These are phyloP conservation scores for Pelomyxa schiedti DNA, from an alignment of 78 protist species.

Conservation along the genomic window DNA sequence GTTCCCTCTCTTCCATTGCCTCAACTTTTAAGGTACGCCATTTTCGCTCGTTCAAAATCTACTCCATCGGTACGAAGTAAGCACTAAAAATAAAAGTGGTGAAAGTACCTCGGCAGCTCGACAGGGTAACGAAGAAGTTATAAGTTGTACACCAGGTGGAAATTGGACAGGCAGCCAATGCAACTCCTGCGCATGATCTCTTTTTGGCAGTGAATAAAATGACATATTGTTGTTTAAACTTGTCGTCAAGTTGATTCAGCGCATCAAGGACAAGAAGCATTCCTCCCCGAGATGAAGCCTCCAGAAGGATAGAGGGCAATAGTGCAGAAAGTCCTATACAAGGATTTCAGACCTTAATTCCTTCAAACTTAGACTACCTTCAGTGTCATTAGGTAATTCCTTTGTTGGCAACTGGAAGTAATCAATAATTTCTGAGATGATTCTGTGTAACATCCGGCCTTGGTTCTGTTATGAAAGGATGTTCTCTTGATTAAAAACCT, in stretches of 20 bases:
- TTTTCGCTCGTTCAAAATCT: not conserved
- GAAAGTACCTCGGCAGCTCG: not conserved
- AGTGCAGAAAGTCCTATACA: not conserved
- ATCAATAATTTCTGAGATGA: not conserved
- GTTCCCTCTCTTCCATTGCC: not conserved
- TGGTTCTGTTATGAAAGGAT: too few relatives aligned
- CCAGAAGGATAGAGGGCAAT: too few relatives aligned
- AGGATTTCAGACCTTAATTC: not conserved
- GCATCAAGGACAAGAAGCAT: conserved; percentile 1
- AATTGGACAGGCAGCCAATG: not conserved
- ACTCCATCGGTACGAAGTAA: not conserved
- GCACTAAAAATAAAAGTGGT: not conserved
- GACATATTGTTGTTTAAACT: not conserved
- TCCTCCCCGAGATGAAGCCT: not conserved
- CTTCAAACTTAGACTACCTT: not conserved
- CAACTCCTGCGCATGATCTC: conserved; percentile 2
- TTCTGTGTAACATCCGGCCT: not conserved
- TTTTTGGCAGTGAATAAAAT: not conserved
- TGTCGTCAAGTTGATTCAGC: conserved; percentile 1
- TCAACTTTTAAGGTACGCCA: not conserved
- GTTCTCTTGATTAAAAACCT: too few relatives aligned
- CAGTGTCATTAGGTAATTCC: not conserved
- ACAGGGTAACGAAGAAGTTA: not conserved
- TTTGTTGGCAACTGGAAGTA: not conserved
- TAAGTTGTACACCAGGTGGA: not conserved